Evolutionary conservation across 176 grass and related monocot species (phyloP).

Genomic region (Sorghum bicolor): DNA sequence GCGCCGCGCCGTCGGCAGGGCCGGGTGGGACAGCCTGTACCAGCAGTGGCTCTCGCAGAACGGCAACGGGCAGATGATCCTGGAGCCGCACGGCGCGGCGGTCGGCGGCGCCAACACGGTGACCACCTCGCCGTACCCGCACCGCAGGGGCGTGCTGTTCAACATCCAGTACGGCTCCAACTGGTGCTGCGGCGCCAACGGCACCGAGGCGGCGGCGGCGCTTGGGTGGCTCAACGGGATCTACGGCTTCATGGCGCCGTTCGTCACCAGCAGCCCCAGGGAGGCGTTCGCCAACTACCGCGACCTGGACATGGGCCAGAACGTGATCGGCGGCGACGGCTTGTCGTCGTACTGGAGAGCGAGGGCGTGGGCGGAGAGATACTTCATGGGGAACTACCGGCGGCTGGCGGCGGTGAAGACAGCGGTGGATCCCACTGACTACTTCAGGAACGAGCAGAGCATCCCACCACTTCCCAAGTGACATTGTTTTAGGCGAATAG

Average conservation of each 20-base stretch:
- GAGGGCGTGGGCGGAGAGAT: slow-evolving; percentile 17
- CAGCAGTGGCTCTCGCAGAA: background rate
- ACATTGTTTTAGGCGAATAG: background rate
- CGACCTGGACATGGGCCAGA: slow-evolving; percentile 42
- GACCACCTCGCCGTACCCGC: slow-evolving; percentile 23
- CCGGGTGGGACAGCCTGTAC: background rate
- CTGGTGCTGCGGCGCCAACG: slow-evolving; percentile 19
- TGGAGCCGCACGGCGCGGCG: slow-evolving; percentile 32
- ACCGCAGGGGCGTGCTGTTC: slow-evolving; percentile 31
- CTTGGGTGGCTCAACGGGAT: background rate
- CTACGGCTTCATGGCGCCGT: slow-evolving; percentile 7
- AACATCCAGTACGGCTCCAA: slow-evolving; percentile 22
- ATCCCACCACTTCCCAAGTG: slow-evolving; percentile 30
- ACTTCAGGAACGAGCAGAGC: slow-evolving; percentile 45
- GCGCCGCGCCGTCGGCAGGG: background rate
- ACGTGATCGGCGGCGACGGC: slow-evolving; percentile 8
- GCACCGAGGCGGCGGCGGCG: background rate
- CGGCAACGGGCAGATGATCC: slow-evolving; percentile 8
- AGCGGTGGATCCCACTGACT: slow-evolving; percentile 28
- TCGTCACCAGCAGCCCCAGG: slow-evolving; percentile 29
- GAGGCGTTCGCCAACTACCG: slow-evolving; percentile 45
- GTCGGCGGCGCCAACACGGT: background rate
- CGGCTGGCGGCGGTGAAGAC: slow-evolving; percentile 32
- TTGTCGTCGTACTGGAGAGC: slow-evolving; percentile 28
- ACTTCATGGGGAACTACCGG: slow-evolving; percentile 40